Evolutionary conservation across 345 rosid genomes (phyloP).

Genomic region (Aquilaria yunnanensis): DNA sequence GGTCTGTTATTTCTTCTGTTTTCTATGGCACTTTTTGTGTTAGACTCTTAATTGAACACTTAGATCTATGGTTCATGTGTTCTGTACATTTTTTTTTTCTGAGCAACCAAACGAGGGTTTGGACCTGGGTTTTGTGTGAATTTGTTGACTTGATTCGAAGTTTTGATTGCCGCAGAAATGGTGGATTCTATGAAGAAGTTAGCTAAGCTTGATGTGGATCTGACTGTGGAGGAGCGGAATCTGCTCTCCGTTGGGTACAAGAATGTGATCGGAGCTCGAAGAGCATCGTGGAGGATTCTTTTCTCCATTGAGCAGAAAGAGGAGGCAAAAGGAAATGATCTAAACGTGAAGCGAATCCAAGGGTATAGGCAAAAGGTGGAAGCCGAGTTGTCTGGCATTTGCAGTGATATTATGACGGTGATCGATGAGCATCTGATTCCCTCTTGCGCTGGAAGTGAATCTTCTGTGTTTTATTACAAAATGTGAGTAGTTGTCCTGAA

Average conservation of each 20-base stretch:
- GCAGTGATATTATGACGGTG: conserved; percentile 50
- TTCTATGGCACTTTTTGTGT: background rate
- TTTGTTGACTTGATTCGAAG: background rate
- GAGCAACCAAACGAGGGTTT: background rate
- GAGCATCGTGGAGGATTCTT: conserved; percentile 57
- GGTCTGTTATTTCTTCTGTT: conserved; percentile 16
- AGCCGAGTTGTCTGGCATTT: conserved; percentile 40
- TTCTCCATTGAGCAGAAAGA: conserved; percentile 51
- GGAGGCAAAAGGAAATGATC: conserved; percentile 48
- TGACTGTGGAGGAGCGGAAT: conserved; percentile 52
- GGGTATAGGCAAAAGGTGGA: conserved; percentile 61
- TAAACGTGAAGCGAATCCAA: conserved; percentile 44
- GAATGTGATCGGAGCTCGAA: conserved; percentile 51
- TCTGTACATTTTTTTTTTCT: background rate
- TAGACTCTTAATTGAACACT: background rate
- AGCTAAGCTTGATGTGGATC: conserved; percentile 45
- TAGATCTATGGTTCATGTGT: background rate
- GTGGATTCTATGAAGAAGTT: conserved; percentile 48
- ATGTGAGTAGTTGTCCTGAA: conserved; percentile 29
- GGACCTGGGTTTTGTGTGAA: background rate
- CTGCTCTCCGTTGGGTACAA: conserved; percentile 53
- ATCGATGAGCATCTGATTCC: conserved; percentile 68
- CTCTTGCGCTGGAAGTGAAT: conserved; percentile 48
- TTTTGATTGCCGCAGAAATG: conserved; percentile 31
- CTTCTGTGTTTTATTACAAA: conserved; percentile 60